Evolutionary conservation across 208 protist species (phyloP).

Genomic region (Acanthamoeba healyi): DNA sequence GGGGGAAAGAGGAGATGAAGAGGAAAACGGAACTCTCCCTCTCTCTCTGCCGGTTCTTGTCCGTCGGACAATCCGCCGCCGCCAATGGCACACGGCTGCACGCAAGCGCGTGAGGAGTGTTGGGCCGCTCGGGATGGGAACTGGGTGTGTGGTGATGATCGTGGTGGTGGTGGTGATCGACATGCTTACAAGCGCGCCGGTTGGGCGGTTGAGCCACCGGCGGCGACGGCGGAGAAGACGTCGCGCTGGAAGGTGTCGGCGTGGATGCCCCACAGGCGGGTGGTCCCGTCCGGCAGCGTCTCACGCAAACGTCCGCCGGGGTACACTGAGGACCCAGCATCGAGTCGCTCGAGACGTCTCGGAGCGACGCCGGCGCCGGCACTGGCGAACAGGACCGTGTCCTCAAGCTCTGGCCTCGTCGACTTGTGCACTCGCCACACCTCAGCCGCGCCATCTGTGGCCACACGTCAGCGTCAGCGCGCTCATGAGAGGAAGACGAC

Average conservation of each 20-base stretch:
- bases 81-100: no score
- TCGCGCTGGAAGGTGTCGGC: conserved; percentile 1
- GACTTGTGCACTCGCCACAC: conserved; percentile 31
- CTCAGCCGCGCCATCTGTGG: background rate
- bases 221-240: background rate
- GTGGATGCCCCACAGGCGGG: background rate
- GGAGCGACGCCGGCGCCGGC: background rate
- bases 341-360: background rate
- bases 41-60: no score
- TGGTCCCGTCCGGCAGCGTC: background rate
- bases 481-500: background rate
- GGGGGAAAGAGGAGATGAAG: no score
- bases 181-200: background rate
- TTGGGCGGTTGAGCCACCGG: no score
- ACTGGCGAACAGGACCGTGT: background rate
- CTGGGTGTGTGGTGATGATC: no score
- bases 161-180: no score
- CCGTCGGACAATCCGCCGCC: no score
- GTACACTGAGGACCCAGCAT: background rate
- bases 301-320: background rate
- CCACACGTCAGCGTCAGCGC: background rate
- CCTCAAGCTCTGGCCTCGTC: background rate
- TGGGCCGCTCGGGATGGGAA: no score
- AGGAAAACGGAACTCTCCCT: no score
- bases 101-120: no score